phyloP scores from a whole-genome alignment of 768 basidiomycete species.

The Amanita pallidorosea region DNA sequence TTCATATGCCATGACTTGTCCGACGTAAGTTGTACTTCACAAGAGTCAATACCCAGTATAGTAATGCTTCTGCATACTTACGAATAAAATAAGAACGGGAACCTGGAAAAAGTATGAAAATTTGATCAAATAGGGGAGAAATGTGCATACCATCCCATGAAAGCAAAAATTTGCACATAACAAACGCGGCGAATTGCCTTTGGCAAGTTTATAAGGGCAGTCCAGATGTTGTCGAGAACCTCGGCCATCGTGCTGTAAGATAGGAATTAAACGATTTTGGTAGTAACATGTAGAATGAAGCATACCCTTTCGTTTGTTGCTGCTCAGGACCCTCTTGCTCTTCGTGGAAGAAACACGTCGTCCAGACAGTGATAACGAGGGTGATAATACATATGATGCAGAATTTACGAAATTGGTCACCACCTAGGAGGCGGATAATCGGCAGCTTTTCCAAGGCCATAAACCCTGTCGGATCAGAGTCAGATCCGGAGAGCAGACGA shows the following conservation, averaged over 20 bases:
- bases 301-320: constrained; percentile 28
- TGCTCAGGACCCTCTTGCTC: constrained; percentile 56
- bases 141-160: constrained; percentile 79
- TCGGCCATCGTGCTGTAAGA: constrained; percentile 49
- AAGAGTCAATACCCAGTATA: not conserved
- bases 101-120: constrained; percentile 35
- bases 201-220: constrained; percentile 65
- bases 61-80: constrained; percentile 21
- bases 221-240: constrained; percentile 68
- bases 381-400: constrained; percentile 78
- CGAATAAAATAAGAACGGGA: constrained; percentile 93
- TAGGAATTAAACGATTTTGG: constrained; percentile 4
- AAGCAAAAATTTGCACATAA: constrained; percentile 88
- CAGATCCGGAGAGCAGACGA: constrained; percentile 3
- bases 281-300: constrained; percentile 1
- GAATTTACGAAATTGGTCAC: constrained; percentile 93
- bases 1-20: constrained; percentile 88
- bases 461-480: constrained; percentile 45
- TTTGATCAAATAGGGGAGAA: not conserved
- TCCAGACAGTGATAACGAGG: constrained; percentile 71
- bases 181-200: constrained; percentile 82
- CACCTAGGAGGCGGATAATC: constrained; percentile 71
- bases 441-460: constrained; percentile 77
- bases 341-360: constrained; percentile 80
- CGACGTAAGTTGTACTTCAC: constrained; percentile 80